Base-by-base conservation (phyloP, 768 basidiomycete genomes). In the Tubosaeta sp. region DNA sequence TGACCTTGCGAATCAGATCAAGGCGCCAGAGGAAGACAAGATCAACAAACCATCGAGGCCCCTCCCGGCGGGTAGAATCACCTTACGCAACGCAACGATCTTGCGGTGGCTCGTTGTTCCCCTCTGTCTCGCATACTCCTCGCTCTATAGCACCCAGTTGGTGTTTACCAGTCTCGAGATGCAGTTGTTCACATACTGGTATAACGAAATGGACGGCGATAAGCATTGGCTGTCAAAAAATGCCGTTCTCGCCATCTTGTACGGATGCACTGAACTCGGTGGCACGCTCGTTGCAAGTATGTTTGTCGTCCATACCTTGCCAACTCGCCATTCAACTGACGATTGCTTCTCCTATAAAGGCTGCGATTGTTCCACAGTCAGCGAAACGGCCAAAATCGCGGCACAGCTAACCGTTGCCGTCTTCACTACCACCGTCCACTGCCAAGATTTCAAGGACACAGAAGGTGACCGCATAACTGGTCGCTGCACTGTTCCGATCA, bases 381-480 rank as follows among this genome's bases (percentile, higher is more conserved):
- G 65, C 29, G 51, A 62, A 9, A 68, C 66, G 1, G 67, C 60
- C 4, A 54, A 57, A 27, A 52, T 70, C 3, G 69, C 76, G 0
- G 55, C 72, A 32, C 63, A 64, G 39, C 56, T 74, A 42, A 75
- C 72, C 26, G 61, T 70, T 4, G 65, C 65, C 0, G 70, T 76
- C n/a, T 69, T 78, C 39, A 59, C 70, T 1, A 77, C 77, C 1
- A 79, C 77, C 4, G 72, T 78, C 11, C 77, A 79, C n/a, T 71
- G 75, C 1, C 75, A 78, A 60, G 79, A 80, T 52, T 80, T 76
- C 51, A 67, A 73, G 19, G 78, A 80, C 47, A 58, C 71, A 12
- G 63, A 66, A 11, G 79, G 79, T 0, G 79, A 78, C 47, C 57
- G 59, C 5, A 48, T 65, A 12, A 63, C 65, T 0, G 74, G 74